Evolutionary conservation across 1,284 basidiomycete genomes (phyloP).

Genomic region (Pulveroboletus ridleyi): DNA sequence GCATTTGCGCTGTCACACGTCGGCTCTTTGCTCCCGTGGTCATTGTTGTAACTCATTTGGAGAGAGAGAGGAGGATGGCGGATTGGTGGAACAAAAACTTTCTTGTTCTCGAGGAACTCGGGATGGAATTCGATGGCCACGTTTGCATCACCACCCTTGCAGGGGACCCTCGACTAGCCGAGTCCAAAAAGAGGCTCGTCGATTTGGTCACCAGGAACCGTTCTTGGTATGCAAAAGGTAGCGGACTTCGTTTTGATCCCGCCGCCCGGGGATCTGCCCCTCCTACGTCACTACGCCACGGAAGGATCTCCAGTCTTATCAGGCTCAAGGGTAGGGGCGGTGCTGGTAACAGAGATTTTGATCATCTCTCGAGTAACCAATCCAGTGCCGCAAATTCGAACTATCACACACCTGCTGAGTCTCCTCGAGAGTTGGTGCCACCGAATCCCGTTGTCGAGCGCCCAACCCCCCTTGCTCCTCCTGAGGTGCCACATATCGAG

Average conservation of each 20-base stretch:
- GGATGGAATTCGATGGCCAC: conserved; percentile 34
- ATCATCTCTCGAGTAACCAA: neutral
- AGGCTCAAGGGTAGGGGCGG: neutral
- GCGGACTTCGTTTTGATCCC: conserved; percentile 29
- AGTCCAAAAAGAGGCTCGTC: conserved; percentile 25
- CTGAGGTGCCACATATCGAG: conserved; percentile 1
- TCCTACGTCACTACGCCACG: neutral
- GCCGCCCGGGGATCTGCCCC: neutral
- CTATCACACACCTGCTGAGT: conserved; percentile 24
- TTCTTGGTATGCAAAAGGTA: conserved; percentile 17
- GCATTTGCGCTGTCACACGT: conserved; percentile 33
- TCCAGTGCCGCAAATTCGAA: neutral
- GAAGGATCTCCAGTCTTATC: conserved; percentile 1
- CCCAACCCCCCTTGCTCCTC: conserved; percentile 16
- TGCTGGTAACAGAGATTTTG: neutral
- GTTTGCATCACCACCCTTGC: conserved; percentile 33
- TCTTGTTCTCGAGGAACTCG: neutral
- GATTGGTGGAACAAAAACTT: conserved; percentile 36
- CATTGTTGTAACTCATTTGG: conserved; percentile 32
- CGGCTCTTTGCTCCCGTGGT: conserved; percentile 33
- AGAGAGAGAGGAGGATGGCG: conserved; percentile 30
- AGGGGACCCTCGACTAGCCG: conserved; percentile 15
- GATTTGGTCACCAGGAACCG: conserved; percentile 20
- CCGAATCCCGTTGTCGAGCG: conserved; percentile 21
- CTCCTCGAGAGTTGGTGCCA: conserved; percentile 17